Conservation (phyloP, 768 basidiomycete species). For the Exidia glandulosa region DNA sequence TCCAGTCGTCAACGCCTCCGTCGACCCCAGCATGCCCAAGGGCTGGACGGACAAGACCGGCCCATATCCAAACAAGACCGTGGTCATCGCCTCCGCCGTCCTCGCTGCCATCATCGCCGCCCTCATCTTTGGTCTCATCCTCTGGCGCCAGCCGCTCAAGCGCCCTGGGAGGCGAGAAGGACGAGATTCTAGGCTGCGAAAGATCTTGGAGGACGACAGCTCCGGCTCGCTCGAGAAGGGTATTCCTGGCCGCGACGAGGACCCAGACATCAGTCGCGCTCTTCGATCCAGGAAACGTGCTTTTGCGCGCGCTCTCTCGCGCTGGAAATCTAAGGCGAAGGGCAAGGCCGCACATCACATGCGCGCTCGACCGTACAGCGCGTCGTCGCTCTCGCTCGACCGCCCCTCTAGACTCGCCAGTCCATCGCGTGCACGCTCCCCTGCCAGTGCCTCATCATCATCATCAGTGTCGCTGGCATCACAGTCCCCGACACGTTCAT, state of each 20-base stretch:
- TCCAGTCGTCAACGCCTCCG: neutral
- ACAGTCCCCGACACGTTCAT: neutral
- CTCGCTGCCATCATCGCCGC: neutral
- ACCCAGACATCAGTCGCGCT: neutral
- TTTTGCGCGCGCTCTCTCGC: neutral
- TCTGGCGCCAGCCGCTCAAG: neutral
- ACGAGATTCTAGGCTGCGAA: neutral
- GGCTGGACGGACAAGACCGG: neutral
- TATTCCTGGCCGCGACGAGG: neutral
- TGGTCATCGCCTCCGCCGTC: neutral
- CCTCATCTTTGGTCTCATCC: neutral
- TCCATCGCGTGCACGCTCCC: neutral
- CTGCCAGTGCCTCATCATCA: neutral
- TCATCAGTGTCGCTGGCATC: neutral
- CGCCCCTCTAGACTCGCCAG: neutral
- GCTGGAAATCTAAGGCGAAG: neutral
- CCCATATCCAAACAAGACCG: neutral
- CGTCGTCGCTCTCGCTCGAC: neutral
- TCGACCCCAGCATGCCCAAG: neutral
- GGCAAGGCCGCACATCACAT: neutral
- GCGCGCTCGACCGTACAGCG: neutral
- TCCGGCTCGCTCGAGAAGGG: neutral
- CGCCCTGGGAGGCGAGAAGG: neutral
- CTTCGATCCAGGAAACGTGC: neutral
- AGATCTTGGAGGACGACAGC: neutral